Base-by-base conservation (phyloP, 2,329 filamentous ascomycete genomes). In the Ophiognomonia clavigignenti-juglandacearum region DNA sequence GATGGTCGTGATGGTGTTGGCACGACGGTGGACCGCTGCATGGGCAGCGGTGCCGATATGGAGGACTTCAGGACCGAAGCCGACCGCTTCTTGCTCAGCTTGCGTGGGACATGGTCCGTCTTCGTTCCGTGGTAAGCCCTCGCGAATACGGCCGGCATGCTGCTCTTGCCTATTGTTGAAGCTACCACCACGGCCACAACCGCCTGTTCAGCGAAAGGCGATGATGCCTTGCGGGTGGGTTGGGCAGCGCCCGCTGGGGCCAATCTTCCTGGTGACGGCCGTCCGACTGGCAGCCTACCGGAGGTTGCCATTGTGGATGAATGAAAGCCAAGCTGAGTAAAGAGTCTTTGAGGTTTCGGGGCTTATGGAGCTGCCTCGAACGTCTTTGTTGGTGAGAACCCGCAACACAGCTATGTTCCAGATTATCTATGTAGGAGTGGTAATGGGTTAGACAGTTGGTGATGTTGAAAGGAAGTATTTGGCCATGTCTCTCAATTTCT, bases 121-220 rank as follows among this genome's bases (percentile, higher is more conserved):
- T 34, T 34, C 27, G 26, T 24, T n/a, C n/a, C n/a, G n/a, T 20
- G 27, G 14, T 39, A 42, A 6, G 46, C 19, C 10, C 38, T 43
- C 24, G 38, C 47, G 14, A 46, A 11, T 13, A 39, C 43, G 4
- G 39, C 40, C 6, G 47, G 43, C 9, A 49, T 10, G 23, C 20
- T 10, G 23, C 20, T 45, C 9, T 23, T 44, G 9, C 20, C 37
- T 8, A 34, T 26, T 16, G 38, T 29, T 9, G 29, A 29, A 3
- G 40, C 19, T 8, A 35, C 40, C 6, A n/a, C 40, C 18, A n/a
- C 34, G 18, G 16, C 34, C 5, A 20, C 34, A 13, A 8, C 18
- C 9, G 34, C 34, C 16, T 18, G 18, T 36, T 9, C 34, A 36
- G 13, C 19, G n/a, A n/a, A n/a, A 20, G 16, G 22, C 3, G 34